Evolutionary conservation across 176 grass and related monocot species (phyloP).

Genomic region (Avena atlantica): DNA sequence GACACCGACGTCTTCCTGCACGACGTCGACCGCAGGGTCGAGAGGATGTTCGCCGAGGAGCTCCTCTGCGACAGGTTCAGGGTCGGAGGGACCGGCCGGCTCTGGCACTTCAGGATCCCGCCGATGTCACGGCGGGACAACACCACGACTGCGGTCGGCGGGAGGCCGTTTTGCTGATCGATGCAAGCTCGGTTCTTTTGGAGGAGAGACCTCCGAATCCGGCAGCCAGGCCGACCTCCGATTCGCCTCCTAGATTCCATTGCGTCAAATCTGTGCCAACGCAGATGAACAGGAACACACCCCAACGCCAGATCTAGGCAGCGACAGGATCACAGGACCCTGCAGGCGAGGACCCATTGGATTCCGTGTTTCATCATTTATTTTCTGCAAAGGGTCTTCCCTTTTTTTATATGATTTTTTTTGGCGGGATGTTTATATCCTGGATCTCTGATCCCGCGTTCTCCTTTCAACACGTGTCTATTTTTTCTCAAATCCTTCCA

Average conservation of each 20-base stretch:
- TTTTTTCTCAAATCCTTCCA: too few species aligned
- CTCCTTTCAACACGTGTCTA: too few species aligned
- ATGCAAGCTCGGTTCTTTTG: not conserved
- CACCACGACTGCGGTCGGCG: constrained; percentile 14
- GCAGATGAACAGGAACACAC: not conserved
- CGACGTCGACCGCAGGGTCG: constrained; percentile 5
- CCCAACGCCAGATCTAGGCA: not conserved
- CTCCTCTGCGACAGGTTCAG: constrained; percentile 23
- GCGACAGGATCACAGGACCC: not conserved
- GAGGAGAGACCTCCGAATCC: not conserved
- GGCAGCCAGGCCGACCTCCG: not conserved
- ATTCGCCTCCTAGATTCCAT: too few species aligned
- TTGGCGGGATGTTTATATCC: not conserved
- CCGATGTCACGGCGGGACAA: constrained; percentile 36
- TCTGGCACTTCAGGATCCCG: not conserved
- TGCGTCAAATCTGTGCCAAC: not conserved
- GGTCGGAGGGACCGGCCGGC: not conserved
- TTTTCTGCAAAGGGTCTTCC: not conserved
- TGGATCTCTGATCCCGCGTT: too few species aligned
- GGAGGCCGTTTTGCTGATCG: not conserved
- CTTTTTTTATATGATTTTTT: not conserved
- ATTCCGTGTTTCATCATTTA: not conserved
- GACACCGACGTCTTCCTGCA: constrained; percentile 4
- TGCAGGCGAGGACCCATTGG: not conserved
- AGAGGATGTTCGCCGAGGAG: constrained; percentile 60